Evolutionary conservation across 306 rosid species (phyloP).

Genomic region (Gastrolobium villosum): DNA sequence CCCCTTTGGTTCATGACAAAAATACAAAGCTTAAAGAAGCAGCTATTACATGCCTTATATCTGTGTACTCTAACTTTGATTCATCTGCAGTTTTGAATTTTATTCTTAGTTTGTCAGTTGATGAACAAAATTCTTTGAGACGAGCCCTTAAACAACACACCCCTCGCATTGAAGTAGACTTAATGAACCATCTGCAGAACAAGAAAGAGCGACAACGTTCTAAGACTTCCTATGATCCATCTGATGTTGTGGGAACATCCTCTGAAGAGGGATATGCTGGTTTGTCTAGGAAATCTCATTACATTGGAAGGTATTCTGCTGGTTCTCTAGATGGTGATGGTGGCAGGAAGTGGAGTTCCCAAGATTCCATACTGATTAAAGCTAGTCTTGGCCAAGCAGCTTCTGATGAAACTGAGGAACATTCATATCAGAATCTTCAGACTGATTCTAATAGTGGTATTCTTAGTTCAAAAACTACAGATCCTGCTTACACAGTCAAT

Average conservation of each 20-base stretch:
- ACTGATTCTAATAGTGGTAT: conserved; percentile 61
- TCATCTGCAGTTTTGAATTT: conserved; percentile 87
- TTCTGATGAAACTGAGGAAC: conserved; percentile 75
- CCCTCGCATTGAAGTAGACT: conserved; percentile 99
- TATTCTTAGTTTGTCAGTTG: conserved; percentile 92
- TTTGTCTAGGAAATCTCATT: conserved; percentile 74
- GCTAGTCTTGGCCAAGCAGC: conserved; percentile 66
- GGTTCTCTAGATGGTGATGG: conserved; percentile 88
- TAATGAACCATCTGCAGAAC: conserved; percentile 90
- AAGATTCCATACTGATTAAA: conserved; percentile 66
- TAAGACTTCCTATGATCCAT: conserved; percentile 86
- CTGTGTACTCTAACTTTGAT: conserved; percentile 97
- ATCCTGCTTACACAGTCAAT: conserved; percentile 51
- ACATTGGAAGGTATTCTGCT: conserved; percentile 82
- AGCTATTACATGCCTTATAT: conserved; percentile 91
- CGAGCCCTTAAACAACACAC: conserved; percentile 96
- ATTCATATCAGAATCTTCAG: conserved; percentile 65
- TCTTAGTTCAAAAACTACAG: conserved; percentile 64
- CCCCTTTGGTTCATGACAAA: conserved; percentile 89
- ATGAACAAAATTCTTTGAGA: conserved; percentile 94
- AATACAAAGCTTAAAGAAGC: conserved; percentile 95
- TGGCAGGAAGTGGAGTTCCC: conserved; percentile 95
- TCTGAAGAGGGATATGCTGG: conserved; percentile 91
- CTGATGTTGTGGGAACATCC: conserved; percentile 92
- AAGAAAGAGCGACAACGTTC: conserved; percentile 91